Percentiles rank a stretch among this genome's conserved stretches.
phyloP scores from a whole-genome alignment of 2,329 filamentous ascomycete species.

The Amauroascus verrucosus region DNA sequence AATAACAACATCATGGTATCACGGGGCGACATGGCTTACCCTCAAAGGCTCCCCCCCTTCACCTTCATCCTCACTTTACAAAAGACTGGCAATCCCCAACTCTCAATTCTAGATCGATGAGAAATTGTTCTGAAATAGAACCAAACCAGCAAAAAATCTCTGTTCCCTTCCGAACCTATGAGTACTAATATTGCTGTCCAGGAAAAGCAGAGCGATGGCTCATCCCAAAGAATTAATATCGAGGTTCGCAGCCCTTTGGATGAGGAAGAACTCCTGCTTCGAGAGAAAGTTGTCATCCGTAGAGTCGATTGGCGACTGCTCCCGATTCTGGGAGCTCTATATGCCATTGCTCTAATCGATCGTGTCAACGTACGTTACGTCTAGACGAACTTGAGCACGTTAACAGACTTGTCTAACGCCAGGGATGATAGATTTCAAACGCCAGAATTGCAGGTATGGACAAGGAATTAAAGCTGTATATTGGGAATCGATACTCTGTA shows the following conservation, averaged over 20 bases:
- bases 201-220: not conserved
- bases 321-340: conserved; percentile 53
- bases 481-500: conserved; percentile 16
- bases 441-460: conserved; percentile 16
- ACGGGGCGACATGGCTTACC: too few species aligned
- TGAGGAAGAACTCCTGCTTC: not conserved
- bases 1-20: too few species aligned
- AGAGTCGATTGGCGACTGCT: conserved; percentile 56
- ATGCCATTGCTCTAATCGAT: conserved; percentile 69
- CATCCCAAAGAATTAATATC: not conserved
- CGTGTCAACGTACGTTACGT: conserved; percentile 53
- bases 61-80: too few species aligned
- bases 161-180: too few species aligned
- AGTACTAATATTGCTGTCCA: not conserved
- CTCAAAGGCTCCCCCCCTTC: too few species aligned
- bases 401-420: not conserved
- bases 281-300: conserved; percentile 29
- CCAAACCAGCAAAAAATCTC: too few species aligned
- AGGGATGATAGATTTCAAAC: conserved; percentile 5
- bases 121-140: too few species aligned
- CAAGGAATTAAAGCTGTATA: conserved; percentile 13
- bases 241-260: not conserved
- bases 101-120: too few species aligned
- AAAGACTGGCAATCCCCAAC: too few species aligned
- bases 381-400: not conserved